phyloP scores from a whole-genome alignment of 2,329 filamentous ascomycete genomes.

The Xylaria sp. region DNA sequence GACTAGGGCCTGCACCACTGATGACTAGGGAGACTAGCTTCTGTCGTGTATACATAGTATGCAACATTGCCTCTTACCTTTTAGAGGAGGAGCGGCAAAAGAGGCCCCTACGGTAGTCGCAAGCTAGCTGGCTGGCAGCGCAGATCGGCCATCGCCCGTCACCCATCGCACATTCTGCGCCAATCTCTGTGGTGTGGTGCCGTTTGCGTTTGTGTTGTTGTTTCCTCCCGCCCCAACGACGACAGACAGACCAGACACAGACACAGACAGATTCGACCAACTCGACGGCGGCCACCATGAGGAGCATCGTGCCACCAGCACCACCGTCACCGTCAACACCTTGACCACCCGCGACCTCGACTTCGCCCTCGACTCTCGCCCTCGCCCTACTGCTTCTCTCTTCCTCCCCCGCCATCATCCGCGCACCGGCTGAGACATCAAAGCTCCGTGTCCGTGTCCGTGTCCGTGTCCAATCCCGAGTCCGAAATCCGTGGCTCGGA shows the following conservation, averaged over 20 bases:
- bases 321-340: constrained; percentile 21
- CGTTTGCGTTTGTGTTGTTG: constrained; percentile 3
- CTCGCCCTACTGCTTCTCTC: constrained; percentile 9
- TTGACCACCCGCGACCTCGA: constrained; percentile 25
- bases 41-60: neutral
- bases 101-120: constrained; percentile 11
- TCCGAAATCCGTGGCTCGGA: constrained; percentile 12
- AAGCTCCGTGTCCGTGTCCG: constrained; percentile 6
- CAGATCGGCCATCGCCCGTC: constrained; percentile 1
- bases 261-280: neutral
- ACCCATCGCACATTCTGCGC: constrained; percentile 11
- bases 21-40: constrained; percentile 11
- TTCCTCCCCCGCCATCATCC: neutral
- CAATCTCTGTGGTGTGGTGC: constrained; percentile 3
- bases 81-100: constrained; percentile 1
- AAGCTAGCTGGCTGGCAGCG: constrained; percentile 4
- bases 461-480: no score
- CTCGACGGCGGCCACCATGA: constrained; percentile 32
- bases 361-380: neutral
- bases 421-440: constrained; percentile 26
- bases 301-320: constrained; percentile 23
- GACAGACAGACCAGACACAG: no score
- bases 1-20: constrained; percentile 15
- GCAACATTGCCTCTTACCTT: constrained; percentile 11
- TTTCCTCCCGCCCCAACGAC: neutral